phyloP scores from a whole-genome alignment of 148 eudicot species.

The Heliosperma pusillum region DNA sequence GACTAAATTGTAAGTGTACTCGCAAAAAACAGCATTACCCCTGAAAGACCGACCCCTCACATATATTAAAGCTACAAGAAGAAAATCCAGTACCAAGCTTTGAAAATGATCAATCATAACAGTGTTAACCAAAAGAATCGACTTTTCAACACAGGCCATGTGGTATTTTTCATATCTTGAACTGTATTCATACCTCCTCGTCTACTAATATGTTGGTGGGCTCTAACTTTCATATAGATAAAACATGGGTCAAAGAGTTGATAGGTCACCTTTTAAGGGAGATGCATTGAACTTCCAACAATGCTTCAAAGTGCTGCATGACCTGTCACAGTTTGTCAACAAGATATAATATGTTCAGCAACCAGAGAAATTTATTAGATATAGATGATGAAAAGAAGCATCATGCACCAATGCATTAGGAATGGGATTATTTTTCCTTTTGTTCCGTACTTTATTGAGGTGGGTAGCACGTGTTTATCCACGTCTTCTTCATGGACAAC shows the following conservation, averaged over 20 bases:
- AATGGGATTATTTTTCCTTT: slow-evolving; percentile 5
- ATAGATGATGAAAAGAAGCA: slow-evolving; percentile 16
- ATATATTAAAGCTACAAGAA: slow-evolving; percentile 14
- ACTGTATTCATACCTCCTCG: slow-evolving; percentile 27
- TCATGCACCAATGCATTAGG: slow-evolving; percentile 2
- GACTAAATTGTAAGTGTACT: too few relatives aligned
- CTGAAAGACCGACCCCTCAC: too few relatives aligned
- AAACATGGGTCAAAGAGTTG: slow-evolving; percentile 23
- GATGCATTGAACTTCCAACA: slow-evolving; percentile 25
- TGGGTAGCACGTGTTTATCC: slow-evolving; percentile 10
- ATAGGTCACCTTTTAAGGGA: slow-evolving; percentile 30
- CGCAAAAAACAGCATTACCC: too few relatives aligned
- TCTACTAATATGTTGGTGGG: slow-evolving; percentile 29
- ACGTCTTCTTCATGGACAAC: not conserved
- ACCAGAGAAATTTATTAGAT: slow-evolving; percentile 17
- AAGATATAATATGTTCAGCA: slow-evolving; percentile 20
- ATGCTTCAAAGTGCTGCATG: slow-evolving; percentile 28
- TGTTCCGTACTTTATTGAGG: not conserved
- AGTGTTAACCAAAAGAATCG: not conserved
- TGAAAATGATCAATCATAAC: slow-evolving; percentile 27
- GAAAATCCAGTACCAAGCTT: slow-evolving; percentile 28
- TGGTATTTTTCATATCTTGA: slow-evolving; percentile 29
- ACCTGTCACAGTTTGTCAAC: slow-evolving; percentile 27
- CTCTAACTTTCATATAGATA: slow-evolving; percentile 21
- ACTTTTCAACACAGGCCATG: slow-evolving; percentile 33